Base-by-base conservation (phyloP, 345 rosid species). In the Triadica sebifera region DNA sequence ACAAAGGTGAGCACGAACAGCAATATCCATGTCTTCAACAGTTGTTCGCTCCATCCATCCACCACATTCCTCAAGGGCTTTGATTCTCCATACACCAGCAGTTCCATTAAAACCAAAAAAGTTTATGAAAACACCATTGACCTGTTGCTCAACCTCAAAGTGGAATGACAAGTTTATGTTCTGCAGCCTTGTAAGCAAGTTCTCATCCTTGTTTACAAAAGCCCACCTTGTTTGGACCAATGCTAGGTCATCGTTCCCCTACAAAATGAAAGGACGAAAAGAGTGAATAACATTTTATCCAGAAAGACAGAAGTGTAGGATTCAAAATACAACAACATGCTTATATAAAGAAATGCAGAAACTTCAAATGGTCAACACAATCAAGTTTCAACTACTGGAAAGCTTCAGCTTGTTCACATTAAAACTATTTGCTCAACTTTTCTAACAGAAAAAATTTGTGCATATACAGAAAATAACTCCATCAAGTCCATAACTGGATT, bases 21-120 rank as follows among this genome's bases (percentile, higher is more conserved):
- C 97, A 46, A 91, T 78, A 82, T 93, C 98, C 98, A 93, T 93
- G 82, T 93, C 97, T 81, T 91, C 97, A 39, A 93, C 98, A 0
- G 98, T 91, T 73, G 98, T 93, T 67, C 97, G 78, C 38, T 91
- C 98, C 76, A 93, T 72, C 98, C 98, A 93, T n/a, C 98, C 98
- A 25, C 98, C 98, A 76, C 91, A 91, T 1, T 93, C 94, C 82
- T 90, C 94, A 0, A 93, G 87, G 50, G 98, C 98, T 79, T 87
- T 89, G 70, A 87, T 89, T 76, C 98, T 87, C 98, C 98, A 93
- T 5, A 93, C 97, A 61, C 97, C 97, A 74, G 96, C 97, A 74
- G 97, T 92, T 78, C 97, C 97, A 56, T 92, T 92, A 68, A 92
- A 92, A 73, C 98, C 98, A 80, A 93, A 93, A 74, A 93, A 93